Conservation (phyloP, 129 eudicot genomes). For the Helianthus annuus region DNA sequence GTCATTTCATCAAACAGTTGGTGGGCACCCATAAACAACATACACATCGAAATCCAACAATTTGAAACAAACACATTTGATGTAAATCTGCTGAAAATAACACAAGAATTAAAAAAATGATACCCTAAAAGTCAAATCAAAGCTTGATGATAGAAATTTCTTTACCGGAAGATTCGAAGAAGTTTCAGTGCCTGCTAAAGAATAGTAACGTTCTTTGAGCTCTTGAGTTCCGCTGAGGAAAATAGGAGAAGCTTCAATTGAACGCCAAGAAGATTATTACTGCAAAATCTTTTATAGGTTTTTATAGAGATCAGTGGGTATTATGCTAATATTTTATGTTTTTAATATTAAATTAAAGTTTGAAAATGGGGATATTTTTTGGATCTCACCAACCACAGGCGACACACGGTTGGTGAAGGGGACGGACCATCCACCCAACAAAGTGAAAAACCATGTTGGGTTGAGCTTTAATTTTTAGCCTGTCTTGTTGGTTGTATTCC, state of each 20-base stretch:
- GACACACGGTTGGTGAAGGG: background rate
- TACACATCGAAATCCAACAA: background rate
- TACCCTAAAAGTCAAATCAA: background rate
- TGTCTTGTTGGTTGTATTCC: no score
- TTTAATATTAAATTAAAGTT: background rate
- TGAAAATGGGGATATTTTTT: background rate
- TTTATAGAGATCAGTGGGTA: background rate
- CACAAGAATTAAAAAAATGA: background rate
- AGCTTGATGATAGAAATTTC: background rate
- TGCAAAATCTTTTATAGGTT: background rate
- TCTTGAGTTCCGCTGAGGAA: background rate
- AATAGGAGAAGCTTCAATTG: constrained; percentile 10
- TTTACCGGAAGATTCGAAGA: background rate
- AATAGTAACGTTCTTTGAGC: background rate
- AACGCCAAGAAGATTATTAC: constrained; percentile 8
- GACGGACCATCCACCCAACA: no score
- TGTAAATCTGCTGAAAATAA: background rate
- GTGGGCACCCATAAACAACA: background rate
- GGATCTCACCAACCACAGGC: constrained; percentile 9
- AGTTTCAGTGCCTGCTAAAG: background rate
- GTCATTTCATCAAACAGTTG: constrained; percentile 11
- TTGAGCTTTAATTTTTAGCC: no score
- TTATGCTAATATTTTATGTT: background rate
- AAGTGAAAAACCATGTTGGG: no score
- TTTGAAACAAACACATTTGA: background rate